phyloP scores from a whole-genome alignment of 805 yeast species.

The Phaffomyces antillensis region DNA sequence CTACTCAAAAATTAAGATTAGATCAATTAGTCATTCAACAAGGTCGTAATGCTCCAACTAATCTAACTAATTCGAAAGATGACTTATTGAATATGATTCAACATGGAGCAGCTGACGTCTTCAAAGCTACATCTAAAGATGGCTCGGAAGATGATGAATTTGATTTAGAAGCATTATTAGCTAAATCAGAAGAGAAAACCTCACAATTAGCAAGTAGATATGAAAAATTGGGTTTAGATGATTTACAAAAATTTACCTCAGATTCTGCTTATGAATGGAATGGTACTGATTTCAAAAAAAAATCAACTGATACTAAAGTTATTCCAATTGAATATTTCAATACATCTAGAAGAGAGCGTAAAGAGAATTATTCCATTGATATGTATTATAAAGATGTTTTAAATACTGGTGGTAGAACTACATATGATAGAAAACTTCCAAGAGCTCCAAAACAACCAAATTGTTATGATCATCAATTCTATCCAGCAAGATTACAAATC shows the following conservation, averaged over 20 bases:
- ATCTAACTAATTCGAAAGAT: conserved; percentile 48
- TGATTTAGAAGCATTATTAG: conserved; percentile 56
- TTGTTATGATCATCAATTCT: conserved; percentile 87
- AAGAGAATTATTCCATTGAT: conserved; percentile 81
- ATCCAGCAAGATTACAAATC: conserved; percentile 67
- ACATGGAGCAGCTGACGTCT: conserved; percentile 69
- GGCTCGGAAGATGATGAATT: conserved; percentile 33
- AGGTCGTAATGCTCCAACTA: conserved; percentile 37
- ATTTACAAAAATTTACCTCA: conserved; percentile 66
- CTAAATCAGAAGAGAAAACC: conserved; percentile 58
- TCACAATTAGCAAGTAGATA: conserved; percentile 54
- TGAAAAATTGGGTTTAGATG: conserved; percentile 64
- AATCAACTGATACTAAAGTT: conserved; percentile 36
- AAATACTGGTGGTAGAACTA: conserved; percentile 59
- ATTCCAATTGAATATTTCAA: conserved; percentile 67
- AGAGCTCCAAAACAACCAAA: conserved; percentile 79
- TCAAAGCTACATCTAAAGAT: conserved; percentile 10
- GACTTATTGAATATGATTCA: conserved; percentile 78
- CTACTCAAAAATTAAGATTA: conserved; percentile 69
- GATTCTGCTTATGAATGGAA: conserved; percentile 84
- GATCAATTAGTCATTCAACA: conserved; percentile 83
- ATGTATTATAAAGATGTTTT: conserved; percentile 78
- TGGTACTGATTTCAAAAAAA: conserved; percentile 74
- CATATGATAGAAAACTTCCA: conserved; percentile 47
- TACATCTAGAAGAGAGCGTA: conserved; percentile 79